Conservation (phyloP, 2,329 filamentous ascomycete genomes). For the Aureobasidium sp. region DNA sequence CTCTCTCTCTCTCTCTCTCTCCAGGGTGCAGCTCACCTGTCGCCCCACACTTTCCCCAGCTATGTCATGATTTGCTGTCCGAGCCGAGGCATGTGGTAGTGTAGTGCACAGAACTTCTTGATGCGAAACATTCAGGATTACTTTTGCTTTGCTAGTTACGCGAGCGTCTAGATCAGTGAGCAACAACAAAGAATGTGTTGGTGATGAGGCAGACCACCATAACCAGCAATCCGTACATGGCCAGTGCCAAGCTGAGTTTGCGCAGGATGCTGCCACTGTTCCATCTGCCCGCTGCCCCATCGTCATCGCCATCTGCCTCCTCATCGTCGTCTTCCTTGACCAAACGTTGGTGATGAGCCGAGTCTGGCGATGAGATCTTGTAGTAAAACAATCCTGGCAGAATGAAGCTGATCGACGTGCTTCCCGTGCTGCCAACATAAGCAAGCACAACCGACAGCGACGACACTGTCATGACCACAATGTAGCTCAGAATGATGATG, state of each 20-base stretch:
- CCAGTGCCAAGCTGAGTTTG: constrained; percentile 65
- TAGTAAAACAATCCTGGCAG: constrained; percentile 96
- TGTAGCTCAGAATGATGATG: constrained; percentile 78
- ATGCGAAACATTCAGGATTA: not conserved
- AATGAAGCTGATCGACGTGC: constrained; percentile 94
- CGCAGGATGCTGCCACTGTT: constrained; percentile 53
- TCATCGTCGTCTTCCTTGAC: constrained; percentile 87
- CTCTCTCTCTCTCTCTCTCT: not conserved
- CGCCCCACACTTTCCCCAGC: not conserved
- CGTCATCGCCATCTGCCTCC: constrained; percentile 48
- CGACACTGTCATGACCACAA: constrained; percentile 82
- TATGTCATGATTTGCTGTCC: not conserved
- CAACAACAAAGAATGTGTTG: constrained; percentile 71
- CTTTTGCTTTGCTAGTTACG: not conserved
- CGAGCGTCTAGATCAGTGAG: constrained; percentile 43
- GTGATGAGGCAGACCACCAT: constrained; percentile 84
- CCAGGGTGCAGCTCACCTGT: not conserved
- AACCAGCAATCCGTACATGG: constrained; percentile 75
- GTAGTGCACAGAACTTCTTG: not conserved
- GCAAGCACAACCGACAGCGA: constrained; percentile 86
- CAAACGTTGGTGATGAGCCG: constrained; percentile 74
- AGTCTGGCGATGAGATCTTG: constrained; percentile 90
- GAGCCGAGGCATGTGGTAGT: constrained; percentile 7
- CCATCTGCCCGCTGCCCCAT: constrained; percentile 23
- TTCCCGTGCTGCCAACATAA: constrained; percentile 91